Conservation (phyloP, 495 filamentous ascomycete species). For the Pyrenula aspistea region DNA sequence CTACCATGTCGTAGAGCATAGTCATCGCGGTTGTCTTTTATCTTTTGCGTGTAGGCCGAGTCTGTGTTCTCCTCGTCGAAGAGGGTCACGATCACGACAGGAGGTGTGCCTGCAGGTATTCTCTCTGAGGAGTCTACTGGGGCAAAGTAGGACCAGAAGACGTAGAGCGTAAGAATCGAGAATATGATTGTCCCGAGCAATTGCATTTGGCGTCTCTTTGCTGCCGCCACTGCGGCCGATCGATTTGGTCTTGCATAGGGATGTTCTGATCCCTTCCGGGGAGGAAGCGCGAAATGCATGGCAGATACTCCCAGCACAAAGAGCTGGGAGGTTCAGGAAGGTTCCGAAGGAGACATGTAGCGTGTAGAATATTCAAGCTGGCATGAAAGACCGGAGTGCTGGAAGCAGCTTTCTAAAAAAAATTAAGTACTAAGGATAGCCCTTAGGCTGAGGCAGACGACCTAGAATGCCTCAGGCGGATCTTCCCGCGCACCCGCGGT, state of each 20-base stretch:
- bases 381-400: too few relatives aligned
- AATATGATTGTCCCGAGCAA: slow-evolving; percentile 44
- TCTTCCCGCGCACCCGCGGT: neutral
- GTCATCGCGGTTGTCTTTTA: slow-evolving; percentile 70
- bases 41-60: slow-evolving; percentile 50
- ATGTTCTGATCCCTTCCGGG: slow-evolving; percentile 65
- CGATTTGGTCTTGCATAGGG: slow-evolving; percentile 49
- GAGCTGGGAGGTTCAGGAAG: neutral
- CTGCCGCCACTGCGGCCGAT: slow-evolving; percentile 51
- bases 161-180: slow-evolving; percentile 39
- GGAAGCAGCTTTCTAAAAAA: too few relatives aligned
- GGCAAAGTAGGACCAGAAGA: slow-evolving; percentile 41
- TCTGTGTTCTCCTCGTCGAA: slow-evolving; percentile 52
- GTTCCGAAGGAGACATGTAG: too few relatives aligned
- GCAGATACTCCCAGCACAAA: neutral
- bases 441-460: neutral
- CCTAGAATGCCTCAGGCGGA: neutral
- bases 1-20: slow-evolving; percentile 84
- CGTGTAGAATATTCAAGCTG: too few relatives aligned
- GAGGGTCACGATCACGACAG: slow-evolving; percentile 78
- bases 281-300: slow-evolving; percentile 90
- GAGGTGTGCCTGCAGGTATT: slow-evolving; percentile 53
- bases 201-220: slow-evolving; percentile 49
- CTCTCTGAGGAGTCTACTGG: slow-evolving; percentile 16
- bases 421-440: too few relatives aligned